A percentile compares a stretch with the other conserved stretches of the same genome.
phyloP scores from a whole-genome alignment of 257 asterid genomes.

The Solanum tarijense region DNA sequence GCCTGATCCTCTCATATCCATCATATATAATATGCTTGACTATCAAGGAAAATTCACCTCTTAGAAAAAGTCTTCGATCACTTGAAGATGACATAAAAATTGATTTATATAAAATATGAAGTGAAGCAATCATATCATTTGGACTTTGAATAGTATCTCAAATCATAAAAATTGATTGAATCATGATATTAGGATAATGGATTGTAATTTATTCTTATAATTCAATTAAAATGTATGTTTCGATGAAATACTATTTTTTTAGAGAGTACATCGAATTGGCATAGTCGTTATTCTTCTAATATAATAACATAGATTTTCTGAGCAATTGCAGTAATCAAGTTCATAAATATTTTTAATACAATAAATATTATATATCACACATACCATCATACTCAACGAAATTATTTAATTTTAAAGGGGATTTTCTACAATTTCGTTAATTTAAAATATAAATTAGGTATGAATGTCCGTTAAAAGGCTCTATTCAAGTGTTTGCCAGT shows the following conservation, averaged over 20 bases:
- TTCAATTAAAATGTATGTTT: background rate
- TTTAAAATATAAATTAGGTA: background rate
- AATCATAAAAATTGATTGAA: background rate
- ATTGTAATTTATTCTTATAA: background rate
- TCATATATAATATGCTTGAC: too few relatives aligned
- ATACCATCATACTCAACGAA: background rate
- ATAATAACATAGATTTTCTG: background rate
- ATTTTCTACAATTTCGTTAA: background rate
- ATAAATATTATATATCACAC: background rate
- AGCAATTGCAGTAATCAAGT: background rate
- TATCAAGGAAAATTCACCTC: background rate
- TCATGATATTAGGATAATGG: background rate
- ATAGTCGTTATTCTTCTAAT: background rate
- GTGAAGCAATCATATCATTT: background rate
- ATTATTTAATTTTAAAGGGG: background rate
- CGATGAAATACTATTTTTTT: background rate
- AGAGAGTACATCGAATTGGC: background rate
- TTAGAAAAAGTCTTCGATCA: background rate
- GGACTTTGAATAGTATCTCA: background rate
- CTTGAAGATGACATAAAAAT: too few relatives aligned
- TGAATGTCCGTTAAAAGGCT: background rate
- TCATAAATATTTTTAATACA: background rate
- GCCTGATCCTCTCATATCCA: too few relatives aligned
- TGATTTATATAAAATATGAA: background rate
- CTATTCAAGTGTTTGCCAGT: background rate